A percentile compares a stretch with the other conserved stretches of the same genome.
Evolutionary conservation across 2,329 filamentous ascomycete species (phyloP).

Genomic region (Cladophialophora chaetospira): DNA sequence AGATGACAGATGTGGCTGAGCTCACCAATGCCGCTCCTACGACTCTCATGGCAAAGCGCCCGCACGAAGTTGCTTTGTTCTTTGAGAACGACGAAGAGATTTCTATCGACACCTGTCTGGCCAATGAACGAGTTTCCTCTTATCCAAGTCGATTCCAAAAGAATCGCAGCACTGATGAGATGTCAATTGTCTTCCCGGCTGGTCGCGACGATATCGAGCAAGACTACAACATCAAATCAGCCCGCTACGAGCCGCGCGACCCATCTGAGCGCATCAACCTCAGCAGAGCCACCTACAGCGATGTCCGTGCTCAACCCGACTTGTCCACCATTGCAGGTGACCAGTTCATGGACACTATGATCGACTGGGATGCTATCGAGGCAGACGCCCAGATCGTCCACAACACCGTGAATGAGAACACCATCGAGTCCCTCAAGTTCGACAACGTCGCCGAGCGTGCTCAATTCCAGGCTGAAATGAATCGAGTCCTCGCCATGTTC

Average conservation of each 20-base stretch:
- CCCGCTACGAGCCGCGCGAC: neutral
- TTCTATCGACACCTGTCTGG: neutral
- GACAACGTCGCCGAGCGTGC: conserved; percentile 5
- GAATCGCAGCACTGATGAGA: neutral
- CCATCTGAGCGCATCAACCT: neutral
- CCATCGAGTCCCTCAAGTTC: neutral
- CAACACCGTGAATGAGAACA: neutral
- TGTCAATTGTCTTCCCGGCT: conserved; percentile 8
- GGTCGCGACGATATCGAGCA: conserved; percentile 1
- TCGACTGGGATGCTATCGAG: conserved; percentile 20
- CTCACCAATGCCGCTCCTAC: neutral
- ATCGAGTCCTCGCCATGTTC: conserved; percentile 11
- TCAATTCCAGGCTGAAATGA: conserved; percentile 1
- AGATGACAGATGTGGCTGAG: conserved; percentile 1
- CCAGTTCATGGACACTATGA: conserved; percentile 7
- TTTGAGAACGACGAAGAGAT: neutral
- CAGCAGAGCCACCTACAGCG: neutral
- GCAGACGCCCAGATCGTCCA: neutral
- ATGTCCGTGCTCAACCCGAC: neutral
- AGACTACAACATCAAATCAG: conserved; percentile 5
- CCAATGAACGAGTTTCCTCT: neutral
- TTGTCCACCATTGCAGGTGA: neutral
- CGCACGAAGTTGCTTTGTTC: neutral
- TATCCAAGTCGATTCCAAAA: neutral
- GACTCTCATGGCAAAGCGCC: neutral